Percentiles rank a stretch among this genome's conserved stretches.
Conservation (phyloP, 805 yeast species). For the Wickerhamomyces tratensis region DNA sequence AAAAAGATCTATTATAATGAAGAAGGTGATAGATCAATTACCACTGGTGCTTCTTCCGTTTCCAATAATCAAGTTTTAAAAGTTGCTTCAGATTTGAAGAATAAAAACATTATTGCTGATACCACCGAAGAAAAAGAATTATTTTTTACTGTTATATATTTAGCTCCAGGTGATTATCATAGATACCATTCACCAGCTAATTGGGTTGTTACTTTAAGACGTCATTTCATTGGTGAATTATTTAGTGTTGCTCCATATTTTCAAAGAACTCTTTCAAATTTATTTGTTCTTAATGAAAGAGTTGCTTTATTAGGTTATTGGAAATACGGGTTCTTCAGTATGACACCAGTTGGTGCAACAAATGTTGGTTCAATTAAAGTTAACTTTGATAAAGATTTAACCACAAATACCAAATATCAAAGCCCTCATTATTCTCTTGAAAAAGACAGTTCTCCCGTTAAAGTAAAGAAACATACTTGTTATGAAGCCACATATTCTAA, state of each 20-base stretch:
- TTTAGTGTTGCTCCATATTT: conserved; percentile 96
- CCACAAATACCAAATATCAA: conserved; percentile 69
- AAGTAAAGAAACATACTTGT: conserved; percentile 64
- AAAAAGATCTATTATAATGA: conserved; percentile 41
- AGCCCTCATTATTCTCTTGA: conserved; percentile 20
- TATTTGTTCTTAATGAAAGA: conserved; percentile 88
- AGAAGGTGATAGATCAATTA: conserved; percentile 58
- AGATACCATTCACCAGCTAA: conserved; percentile 92
- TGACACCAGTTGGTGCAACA: conserved; percentile 99
- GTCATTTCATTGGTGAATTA: conserved; percentile 93
- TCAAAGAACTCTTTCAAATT: conserved; percentile 76
- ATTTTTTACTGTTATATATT: conserved; percentile 83
- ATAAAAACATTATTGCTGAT: conserved; percentile 6
- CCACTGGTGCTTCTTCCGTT: conserved; percentile 19
- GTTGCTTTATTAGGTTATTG: conserved; percentile 93
- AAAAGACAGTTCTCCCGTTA: conserved; percentile 18
- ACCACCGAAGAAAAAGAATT: conserved; percentile 39
- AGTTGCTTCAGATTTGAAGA: conserved; percentile 23
- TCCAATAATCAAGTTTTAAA: conserved; percentile 24
- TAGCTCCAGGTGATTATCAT: conserved; percentile 98
- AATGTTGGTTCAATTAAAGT: conserved; percentile 93
- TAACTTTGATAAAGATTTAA: conserved; percentile 83
- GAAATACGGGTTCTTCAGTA: conserved; percentile 94
- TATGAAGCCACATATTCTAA: conserved; percentile 88
- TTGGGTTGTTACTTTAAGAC: conserved; percentile 90